Base-by-base conservation (phyloP, 208 protist species). In the Vickermania spadyakhi region DNA sequence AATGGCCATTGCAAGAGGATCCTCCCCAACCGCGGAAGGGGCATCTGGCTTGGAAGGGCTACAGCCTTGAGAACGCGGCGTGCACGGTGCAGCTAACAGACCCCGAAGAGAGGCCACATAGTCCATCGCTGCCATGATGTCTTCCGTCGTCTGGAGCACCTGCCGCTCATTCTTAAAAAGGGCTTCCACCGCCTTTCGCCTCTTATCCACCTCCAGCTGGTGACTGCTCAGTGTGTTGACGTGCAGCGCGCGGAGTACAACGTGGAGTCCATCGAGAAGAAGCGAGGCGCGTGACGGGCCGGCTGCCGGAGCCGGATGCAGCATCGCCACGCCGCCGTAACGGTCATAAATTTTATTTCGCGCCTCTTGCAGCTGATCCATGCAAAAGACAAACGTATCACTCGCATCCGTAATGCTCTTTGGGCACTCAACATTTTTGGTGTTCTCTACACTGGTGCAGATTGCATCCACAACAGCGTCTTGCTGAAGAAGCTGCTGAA, bases 321-420 rank as follows among this genome's bases (percentile, higher is more conserved):
- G 26, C 1, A 27, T 54, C 7, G 61, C 60, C 13, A 3, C 63
- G 31, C 22, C 56, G 0, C 36, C 36, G 45, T 73, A 79, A 1
- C 31, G 55, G 14, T 27, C 31, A 18, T 60, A 42, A 5, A 73
- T 78, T 4, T 29, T 28, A 18, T 75, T 70, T 1, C 88, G 67
- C 11, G 79, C 81, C 0, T 57, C 42, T 31, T 89, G 71, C 13
- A 94, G 68, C 62, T 81, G 74, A 51, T 84, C 75, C 67, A 91
- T 80, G 56, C 84, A 94, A 66, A 85, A 94, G 7, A 65, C 52
- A 52, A 94, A 94, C 31, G 73, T 74, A 0, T 31, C 56, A 36
- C 83, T 89, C 1, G 72, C 71, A 45, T 83, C 80, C 14, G 56
- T 62, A n/a, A 94, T 61, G 26, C 64, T 74, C 2, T 25, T 3